These are phyloP conservation scores for Penicillium vulpinum DNA, from an alignment of 2,329 filamentous ascomycete species.

Conservation along the genomic window DNA sequence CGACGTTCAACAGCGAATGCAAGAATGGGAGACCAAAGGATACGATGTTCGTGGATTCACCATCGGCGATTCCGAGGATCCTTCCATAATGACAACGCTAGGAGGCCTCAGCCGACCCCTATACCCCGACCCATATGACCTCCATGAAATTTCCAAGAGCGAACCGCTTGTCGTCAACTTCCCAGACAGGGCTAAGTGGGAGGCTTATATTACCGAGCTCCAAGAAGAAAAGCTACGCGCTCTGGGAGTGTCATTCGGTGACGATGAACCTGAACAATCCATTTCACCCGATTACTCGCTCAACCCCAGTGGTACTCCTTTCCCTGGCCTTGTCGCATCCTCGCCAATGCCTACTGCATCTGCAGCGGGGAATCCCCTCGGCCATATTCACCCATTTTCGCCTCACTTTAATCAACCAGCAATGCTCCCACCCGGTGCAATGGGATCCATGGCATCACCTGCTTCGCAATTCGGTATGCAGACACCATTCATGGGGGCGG, in stretches of 20 bases:
- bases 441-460: slow-evolving; percentile 70
- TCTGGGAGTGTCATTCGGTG: slow-evolving; percentile 78
- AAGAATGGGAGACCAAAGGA: slow-evolving; percentile 45
- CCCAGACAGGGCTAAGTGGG: slow-evolving; percentile 60
- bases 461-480: slow-evolving; percentile 63
- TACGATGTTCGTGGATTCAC: slow-evolving; percentile 46
- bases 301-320: slow-evolving; percentile 67
- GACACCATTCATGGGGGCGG: slow-evolving; percentile 59
- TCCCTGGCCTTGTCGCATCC: slow-evolving; percentile 76
- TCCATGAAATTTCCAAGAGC: slow-evolving; percentile 36
- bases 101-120: slow-evolving; percentile 46
- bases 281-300: slow-evolving; percentile 66
- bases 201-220: slow-evolving; percentile 76
- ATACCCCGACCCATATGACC: slow-evolving; percentile 45
- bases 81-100: slow-evolving; percentile 26
- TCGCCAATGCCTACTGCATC: slow-evolving; percentile 80
- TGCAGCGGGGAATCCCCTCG: slow-evolving; percentile 68
- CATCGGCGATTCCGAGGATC: slow-evolving; percentile 33
- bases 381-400: slow-evolving; percentile 63
- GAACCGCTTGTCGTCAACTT: slow-evolving; percentile 42
- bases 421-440: slow-evolving; percentile 62
- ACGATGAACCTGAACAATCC: slow-evolving; percentile 67
- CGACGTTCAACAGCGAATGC: slow-evolving; percentile 42
- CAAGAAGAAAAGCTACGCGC: slow-evolving; percentile 91
- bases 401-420: slow-evolving; percentile 58